Base-by-base conservation (phyloP, 345 rosid genomes). In the Boechera stricta region DNA sequence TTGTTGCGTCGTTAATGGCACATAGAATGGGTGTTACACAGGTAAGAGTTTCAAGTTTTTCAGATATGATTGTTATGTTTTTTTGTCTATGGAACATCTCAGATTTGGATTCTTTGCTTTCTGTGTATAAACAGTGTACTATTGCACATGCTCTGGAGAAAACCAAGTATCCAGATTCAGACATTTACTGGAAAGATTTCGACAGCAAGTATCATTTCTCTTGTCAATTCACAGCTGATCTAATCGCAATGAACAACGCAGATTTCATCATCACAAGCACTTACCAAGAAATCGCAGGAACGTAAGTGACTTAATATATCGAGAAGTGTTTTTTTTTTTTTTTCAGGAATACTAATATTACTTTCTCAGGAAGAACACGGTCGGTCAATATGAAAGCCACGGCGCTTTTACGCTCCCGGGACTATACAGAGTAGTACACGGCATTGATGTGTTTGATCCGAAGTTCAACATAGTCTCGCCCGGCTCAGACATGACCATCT, bases 91-190 rank as follows among this genome's bases (percentile, higher is more conserved):
- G 69, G 62, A 39, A 58, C 42, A 56, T 47, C 57, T 73, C 35
- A 58, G 18, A 57, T 55, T 33, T 53, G 39, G 11, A 76, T 52
- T 82, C 48, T 72, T 70, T 11, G 31, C 1, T 5, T 7, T 2
- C 59, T 51, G 28, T 44, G 38, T 64, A 48, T 70, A 5, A 84
- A 83, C 88, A 95, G 99, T 95, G 99, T 80, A 95, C 93, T 69
- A 95, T 95, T 78, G 99, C 98, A 8, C 99, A 93, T 88, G 99
- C 99, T 36, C 68, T 93, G 90, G 98, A 93, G 91, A 96, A 96
- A 81, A 93, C 99, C 8, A 96, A 95, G 82, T 96, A 93, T 87
- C 97, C 97, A n/a, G 96, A 96, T 65, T 96, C 99, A 36, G 98
- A 96, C 86, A 85, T 96, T 61, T 96, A 92, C 79, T 96, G 99